Percentiles rank a stretch among this genome's conserved stretches.
Evolutionary conservation across 2,329 filamentous ascomycete genomes (phyloP).

Genomic region (Xylariaceae sp.): DNA sequence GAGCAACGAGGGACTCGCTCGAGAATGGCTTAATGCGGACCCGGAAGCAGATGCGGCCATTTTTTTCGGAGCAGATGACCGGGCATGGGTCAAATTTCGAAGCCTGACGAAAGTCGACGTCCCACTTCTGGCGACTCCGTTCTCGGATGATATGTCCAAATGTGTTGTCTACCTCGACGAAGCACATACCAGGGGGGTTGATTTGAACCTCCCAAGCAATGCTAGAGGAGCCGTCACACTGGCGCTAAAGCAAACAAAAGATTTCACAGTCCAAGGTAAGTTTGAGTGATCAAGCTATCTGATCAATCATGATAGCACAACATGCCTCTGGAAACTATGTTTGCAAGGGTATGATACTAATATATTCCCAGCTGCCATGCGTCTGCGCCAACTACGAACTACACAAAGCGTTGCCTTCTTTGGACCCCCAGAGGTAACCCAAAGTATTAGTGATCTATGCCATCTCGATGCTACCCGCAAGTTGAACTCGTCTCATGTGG

Average conservation of each 20-base stretch:
- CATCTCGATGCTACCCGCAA: slow-evolving; percentile 20
- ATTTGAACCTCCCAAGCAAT: slow-evolving; percentile 50
- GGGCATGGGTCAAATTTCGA: slow-evolving; percentile 41
- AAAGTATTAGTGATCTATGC: slow-evolving; percentile 50
- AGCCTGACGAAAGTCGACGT: slow-evolving; percentile 23
- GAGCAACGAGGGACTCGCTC: slow-evolving; percentile 47
- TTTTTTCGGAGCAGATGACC: slow-evolving; percentile 48
- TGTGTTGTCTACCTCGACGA: slow-evolving; percentile 58
- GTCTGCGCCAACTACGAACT: slow-evolving; percentile 52
- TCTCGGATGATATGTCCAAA: slow-evolving; percentile 45
- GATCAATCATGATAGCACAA: neutral
- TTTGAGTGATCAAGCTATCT: too few species aligned
- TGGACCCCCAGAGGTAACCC: slow-evolving; percentile 56
- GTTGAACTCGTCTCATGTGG: slow-evolving; percentile 47
- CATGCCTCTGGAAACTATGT: neutral
- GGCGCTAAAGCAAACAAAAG: slow-evolving; percentile 54
- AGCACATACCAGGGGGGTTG: slow-evolving; percentile 58
- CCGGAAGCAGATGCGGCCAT: slow-evolving; percentile 45
- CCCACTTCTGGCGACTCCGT: slow-evolving; percentile 51
- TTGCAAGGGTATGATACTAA: neutral
- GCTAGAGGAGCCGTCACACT: slow-evolving; percentile 54
- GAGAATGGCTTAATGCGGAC: slow-evolving; percentile 47
- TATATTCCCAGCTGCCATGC: slow-evolving; percentile 53
- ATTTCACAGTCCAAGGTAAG: slow-evolving; percentile 57
- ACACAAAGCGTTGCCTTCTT: slow-evolving; percentile 55